Evolutionary conservation across 495 filamentous ascomycete genomes (phyloP).

Genomic region (Tetracladium setigerum): DNA sequence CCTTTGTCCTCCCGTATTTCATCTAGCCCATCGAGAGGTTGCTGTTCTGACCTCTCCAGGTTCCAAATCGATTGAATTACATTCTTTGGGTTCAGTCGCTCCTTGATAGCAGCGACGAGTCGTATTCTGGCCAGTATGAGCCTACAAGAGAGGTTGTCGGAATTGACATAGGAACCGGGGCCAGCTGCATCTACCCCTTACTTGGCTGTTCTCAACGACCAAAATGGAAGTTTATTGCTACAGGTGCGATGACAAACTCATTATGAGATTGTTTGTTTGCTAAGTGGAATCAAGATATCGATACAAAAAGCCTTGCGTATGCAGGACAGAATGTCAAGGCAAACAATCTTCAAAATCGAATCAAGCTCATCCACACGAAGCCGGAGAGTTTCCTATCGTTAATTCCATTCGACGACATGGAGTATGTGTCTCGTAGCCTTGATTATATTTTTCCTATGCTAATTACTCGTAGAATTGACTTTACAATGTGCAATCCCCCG

Average conservation of each 20-base stretch:
- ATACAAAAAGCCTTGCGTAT: constrained; percentile 57
- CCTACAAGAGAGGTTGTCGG: constrained; percentile 52
- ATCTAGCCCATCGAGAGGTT: neutral
- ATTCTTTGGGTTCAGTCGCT: constrained; percentile 84
- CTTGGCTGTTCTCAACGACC: constrained; percentile 63
- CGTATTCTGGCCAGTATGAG: constrained; percentile 48
- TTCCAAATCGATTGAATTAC: constrained; percentile 82
- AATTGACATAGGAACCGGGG: constrained; percentile 86
- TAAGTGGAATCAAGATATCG: constrained; percentile 53
- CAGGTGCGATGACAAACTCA: constrained; percentile 38
- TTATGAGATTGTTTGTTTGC: constrained; percentile 3
- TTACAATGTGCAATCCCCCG: constrained; percentile 91
- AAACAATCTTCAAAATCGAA: constrained; percentile 59
- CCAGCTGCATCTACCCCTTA: constrained; percentile 85
- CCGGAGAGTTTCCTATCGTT: constrained; percentile 36
- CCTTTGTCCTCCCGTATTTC: constrained; percentile 78
- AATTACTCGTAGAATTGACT: constrained; percentile 53
- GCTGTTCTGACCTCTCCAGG: constrained; percentile 27
- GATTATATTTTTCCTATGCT: neutral
- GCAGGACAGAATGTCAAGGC: constrained; percentile 53
- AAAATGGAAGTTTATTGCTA: constrained; percentile 65
- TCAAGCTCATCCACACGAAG: constrained; percentile 51
- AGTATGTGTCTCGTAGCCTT: constrained; percentile 24
- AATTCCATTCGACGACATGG: constrained; percentile 51
- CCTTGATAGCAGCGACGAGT: constrained; percentile 61